A percentile compares a stretch with the other conserved stretches of the same genome.
phyloP scores from a whole-genome alignment of 2,329 filamentous ascomycete genomes.

The Pseudocercospora crystallina region DNA sequence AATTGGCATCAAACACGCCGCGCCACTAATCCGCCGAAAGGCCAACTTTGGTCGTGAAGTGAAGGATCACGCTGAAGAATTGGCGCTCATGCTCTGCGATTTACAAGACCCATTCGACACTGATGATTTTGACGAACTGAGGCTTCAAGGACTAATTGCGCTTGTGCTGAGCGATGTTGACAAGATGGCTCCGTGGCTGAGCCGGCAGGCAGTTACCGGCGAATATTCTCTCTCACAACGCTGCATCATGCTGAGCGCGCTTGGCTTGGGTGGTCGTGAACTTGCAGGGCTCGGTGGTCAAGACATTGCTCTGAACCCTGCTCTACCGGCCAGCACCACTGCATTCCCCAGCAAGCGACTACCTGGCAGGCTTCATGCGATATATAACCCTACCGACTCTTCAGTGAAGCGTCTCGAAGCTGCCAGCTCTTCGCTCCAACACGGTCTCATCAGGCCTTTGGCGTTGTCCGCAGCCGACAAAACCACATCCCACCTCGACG shows the following conservation, averaged over 20 bases:
- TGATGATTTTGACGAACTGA: conserved; percentile 71
- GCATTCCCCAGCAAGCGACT: conserved; percentile 79
- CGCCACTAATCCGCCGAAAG: conserved; percentile 81
- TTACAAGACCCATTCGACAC: conserved; percentile 84
- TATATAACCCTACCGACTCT: conserved; percentile 53
- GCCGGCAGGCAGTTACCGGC: conserved; percentile 81
- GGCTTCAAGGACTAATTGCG: conserved; percentile 78
- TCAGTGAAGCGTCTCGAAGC: conserved; percentile 62
- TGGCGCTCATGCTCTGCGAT: conserved; percentile 74
- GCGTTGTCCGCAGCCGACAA: conserved; percentile 79
- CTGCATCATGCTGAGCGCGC: conserved; percentile 73
- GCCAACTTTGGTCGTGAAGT: conserved; percentile 86
- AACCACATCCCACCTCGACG: conserved; percentile 69
- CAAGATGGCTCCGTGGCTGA: conserved; percentile 80
- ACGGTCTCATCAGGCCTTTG: conserved; percentile 74
- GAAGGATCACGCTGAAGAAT: conserved; percentile 75
- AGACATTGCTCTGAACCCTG: conserved; percentile 44
- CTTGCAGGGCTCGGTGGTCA: conserved; percentile 71
- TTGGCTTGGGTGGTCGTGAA: conserved; percentile 81
- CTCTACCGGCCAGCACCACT: conserved; percentile 25
- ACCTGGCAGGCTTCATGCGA: conserved; percentile 68
- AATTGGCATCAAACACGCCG: conserved; percentile 73
- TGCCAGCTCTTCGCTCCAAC: conserved; percentile 67
- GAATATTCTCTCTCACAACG: conserved; percentile 88
- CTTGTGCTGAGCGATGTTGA: conserved; percentile 73